Evolutionary conservation across 768 basidiomycete genomes (phyloP), one percentile per base, ranked within the genome.

Genomic region (Lactifluus echinatus): DNA sequence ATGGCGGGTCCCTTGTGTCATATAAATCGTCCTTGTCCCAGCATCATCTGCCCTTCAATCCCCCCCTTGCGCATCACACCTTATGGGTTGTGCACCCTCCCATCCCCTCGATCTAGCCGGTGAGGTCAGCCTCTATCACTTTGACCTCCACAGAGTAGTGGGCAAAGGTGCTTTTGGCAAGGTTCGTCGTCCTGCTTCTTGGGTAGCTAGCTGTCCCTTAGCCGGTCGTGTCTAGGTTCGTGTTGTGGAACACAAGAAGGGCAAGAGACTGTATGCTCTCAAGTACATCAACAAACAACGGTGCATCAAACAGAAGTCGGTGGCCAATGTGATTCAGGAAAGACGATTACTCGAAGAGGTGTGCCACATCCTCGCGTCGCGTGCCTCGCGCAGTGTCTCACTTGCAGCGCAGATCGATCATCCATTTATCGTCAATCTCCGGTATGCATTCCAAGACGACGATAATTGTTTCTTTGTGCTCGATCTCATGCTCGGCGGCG

Each of bases 121-220:
- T 42, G 80, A 82, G 53, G 79, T 85, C 71, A 90, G 83, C 68
- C 85, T 99, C 48, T 98, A 87, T 73, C 95, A 98, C 74, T 99
- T 98, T 67, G 90, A 95, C 69, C 86, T 99, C 46, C 85, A 96
- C 68, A 82, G 93, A 47, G 91, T 89, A 21, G 91, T 98, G 14
- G 96, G 96, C 42, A 96, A 93, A 71, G 95, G 96, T 44, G 93
- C 95, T 24, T 99, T 98, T 75, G 95, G 95, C 70, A 98, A 97
- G 84, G 94, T 93, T 51, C 34, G 78, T 69, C 46, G 31, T 29
- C 43, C 53, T 44, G 28, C 15, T 29, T 50, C 34, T 28, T 26
- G 12, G 8, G 10, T 29, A 8, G 26, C 28, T 33, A 8, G 17
- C 11, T 8, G 15, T 8, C 26, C 40, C 49, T 21, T 51, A 34